Evolutionary conservation across 1,284 basidiomycete genomes (phyloP).

Genomic region (Ceraceosorus bombacis): DNA sequence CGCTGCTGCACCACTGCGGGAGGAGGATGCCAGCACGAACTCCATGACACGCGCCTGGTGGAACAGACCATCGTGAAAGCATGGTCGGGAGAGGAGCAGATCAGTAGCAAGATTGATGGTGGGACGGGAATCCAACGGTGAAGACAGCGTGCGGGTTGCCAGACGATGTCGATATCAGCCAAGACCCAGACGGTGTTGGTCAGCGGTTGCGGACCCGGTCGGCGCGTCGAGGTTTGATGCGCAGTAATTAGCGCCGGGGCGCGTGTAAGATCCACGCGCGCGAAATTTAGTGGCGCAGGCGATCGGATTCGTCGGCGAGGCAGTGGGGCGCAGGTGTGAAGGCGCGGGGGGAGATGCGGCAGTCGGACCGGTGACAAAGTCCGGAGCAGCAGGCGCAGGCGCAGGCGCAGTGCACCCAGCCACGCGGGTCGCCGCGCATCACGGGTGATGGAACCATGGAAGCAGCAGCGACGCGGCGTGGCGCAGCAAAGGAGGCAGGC

Average conservation of each 20-base stretch:
- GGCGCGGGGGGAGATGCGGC: no score
- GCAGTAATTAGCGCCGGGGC: neutral
- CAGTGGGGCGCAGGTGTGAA: no score
- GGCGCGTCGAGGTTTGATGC: neutral
- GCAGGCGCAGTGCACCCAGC: neutral
- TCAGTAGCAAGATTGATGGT: neutral
- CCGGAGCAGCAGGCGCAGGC: neutral
- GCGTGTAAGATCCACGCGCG: no score
- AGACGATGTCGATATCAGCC: no score
- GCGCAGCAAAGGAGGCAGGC: neutral
- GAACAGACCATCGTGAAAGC: neutral
- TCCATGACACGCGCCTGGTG: slow-evolving; percentile 73
- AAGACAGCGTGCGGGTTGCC: neutral
- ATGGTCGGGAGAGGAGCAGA: neutral
- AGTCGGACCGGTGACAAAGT: no score
- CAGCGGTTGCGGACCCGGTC: neutral
- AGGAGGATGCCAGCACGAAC: slow-evolving; percentile 71
- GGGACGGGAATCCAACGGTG: neutral
- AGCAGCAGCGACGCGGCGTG: neutral
- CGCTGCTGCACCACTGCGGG: slow-evolving; percentile 59
- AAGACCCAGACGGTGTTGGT: neutral
- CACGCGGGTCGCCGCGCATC: neutral
- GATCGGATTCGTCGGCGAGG: no score
- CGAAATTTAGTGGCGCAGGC: no score
- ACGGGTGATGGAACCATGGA: neutral